These are phyloP conservation scores for Spizellomyces punctatus DNA, from an alignment of 192 early-diverging fungal genomes.

Conservation along the genomic window DNA sequence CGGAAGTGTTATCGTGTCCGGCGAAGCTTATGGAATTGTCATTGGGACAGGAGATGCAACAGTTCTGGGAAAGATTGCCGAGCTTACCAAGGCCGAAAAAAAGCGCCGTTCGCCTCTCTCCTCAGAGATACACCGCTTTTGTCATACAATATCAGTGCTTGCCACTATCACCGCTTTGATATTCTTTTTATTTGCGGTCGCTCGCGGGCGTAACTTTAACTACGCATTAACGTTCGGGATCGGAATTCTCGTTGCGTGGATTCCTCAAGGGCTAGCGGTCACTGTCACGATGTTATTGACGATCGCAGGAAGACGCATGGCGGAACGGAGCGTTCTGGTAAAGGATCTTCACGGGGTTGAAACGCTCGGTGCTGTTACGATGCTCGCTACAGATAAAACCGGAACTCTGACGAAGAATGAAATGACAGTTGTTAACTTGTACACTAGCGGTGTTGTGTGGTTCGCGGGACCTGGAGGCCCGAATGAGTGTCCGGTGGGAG, in stretches of 20 bases:
- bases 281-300: slow-evolving; percentile 62
- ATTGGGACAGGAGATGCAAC: slow-evolving; percentile 52
- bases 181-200: slow-evolving; percentile 50
- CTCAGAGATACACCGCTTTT: slow-evolving; percentile 52
- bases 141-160: slow-evolving; percentile 49
- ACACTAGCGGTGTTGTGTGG: slow-evolving; percentile 40
- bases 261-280: slow-evolving; percentile 61
- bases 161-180: slow-evolving; percentile 49
- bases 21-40: slow-evolving; percentile 54
- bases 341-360: slow-evolving; percentile 67
- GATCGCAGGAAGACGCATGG: slow-evolving; percentile 54
- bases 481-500: slow-evolving; percentile 13
- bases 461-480: slow-evolving; percentile 14
- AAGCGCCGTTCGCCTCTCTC: slow-evolving; percentile 43
- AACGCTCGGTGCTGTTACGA: slow-evolving; percentile 62
- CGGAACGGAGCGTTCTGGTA: slow-evolving; percentile 59
- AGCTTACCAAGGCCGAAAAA: slow-evolving; percentile 40
- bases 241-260: slow-evolving; percentile 59
- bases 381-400: slow-evolving; percentile 75
- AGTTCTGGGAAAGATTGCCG: slow-evolving; percentile 53
- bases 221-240: slow-evolving; percentile 55
- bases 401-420: slow-evolving; percentile 71
- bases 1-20: slow-evolving; percentile 42
- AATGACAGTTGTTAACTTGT: slow-evolving; percentile 55
- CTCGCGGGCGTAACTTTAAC: slow-evolving; percentile 41